phyloP scores from a whole-genome alignment of 2,329 filamentous ascomycete species.

The Cladophialophora carrionii region DNA sequence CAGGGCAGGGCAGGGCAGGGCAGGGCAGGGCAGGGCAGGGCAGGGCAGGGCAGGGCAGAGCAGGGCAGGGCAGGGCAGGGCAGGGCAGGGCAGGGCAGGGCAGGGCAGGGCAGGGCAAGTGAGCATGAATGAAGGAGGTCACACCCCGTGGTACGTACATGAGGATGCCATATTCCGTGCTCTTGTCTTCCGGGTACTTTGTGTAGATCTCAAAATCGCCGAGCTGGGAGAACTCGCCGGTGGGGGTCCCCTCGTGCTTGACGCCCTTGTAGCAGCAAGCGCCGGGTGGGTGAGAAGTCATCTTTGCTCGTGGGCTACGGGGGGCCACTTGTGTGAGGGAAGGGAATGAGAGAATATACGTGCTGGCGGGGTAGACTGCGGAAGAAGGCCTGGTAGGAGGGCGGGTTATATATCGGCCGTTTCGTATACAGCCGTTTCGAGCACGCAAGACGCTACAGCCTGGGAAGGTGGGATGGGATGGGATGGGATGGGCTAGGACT shows the following conservation, averaged over 20 bases:
- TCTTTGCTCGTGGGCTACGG: conserved; percentile 37
- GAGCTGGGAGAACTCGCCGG: conserved; percentile 54
- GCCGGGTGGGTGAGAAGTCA: conserved; percentile 57
- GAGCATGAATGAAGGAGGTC: background rate
- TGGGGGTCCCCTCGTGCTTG: conserved; percentile 56
- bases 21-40: no score
- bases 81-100: no score
- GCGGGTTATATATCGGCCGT: background rate
- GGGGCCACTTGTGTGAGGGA: background rate
- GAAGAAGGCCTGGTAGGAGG: background rate
- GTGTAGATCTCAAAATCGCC: conserved; percentile 59
- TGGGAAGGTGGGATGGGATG: conserved; percentile 1
- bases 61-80: no score
- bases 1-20: no score
- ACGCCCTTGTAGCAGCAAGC: conserved; percentile 44
- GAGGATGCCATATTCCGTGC: conserved; percentile 59
- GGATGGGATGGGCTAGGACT: background rate
- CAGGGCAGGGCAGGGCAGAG: no score
- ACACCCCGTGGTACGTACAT: conserved; percentile 42
- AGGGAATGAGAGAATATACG: background rate
- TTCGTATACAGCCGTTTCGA: background rate
- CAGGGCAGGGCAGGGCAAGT: no score
- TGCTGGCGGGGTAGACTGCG: background rate
- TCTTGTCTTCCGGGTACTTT: conserved; percentile 56
- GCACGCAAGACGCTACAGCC: background rate